A percentile compares a stretch with the other conserved stretches of the same genome.
Conservation (phyloP, 2,329 filamentous ascomycete species). For the Fusarium sp. region DNA sequence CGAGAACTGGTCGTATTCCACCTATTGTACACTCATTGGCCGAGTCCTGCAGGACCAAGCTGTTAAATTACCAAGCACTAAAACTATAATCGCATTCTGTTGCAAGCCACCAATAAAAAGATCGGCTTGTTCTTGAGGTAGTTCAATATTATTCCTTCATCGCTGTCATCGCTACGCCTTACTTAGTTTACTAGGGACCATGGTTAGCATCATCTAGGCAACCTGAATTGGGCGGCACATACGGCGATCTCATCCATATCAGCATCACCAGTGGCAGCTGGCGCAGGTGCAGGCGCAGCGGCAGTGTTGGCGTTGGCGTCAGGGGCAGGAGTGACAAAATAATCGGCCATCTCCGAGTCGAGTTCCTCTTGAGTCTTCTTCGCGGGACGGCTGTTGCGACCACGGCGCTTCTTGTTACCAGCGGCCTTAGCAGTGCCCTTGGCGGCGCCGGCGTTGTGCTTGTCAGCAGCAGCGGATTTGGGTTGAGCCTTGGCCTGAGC, state of each 20-base stretch:
- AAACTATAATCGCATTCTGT: slow-evolving; percentile 35
- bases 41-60: background rate
- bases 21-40: slow-evolving; percentile 35
- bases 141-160: slow-evolving; percentile 34
- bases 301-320: slow-evolving; percentile 58
- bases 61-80: slow-evolving; percentile 5
- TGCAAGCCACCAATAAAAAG: slow-evolving; percentile 13
- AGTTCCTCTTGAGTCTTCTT: slow-evolving; percentile 96
- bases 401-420: slow-evolving; percentile 64
- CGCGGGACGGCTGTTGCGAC: slow-evolving; percentile 69
- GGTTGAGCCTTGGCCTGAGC: slow-evolving; percentile 61
- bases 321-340: slow-evolving; percentile 72
- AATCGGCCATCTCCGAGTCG: slow-evolving; percentile 97
- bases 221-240: slow-evolving; percentile 23
- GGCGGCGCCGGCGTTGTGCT: slow-evolving; percentile 66
- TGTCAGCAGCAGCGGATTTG: slow-evolving; percentile 82
- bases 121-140: slow-evolving; percentile 39
- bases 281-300: slow-evolving; percentile 57
- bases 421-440: slow-evolving; percentile 56
- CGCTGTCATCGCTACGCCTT: background rate
- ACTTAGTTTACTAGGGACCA: slow-evolving; percentile 24
- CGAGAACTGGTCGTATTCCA: slow-evolving; percentile 34
- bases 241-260: slow-evolving; percentile 74
- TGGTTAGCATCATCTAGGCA: slow-evolving; percentile 20
- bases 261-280: slow-evolving; percentile 64